These are phyloP conservation scores for Linderina pennispora DNA, from an alignment of 192 early-diverging fungal genomes.

Conservation along the genomic window DNA sequence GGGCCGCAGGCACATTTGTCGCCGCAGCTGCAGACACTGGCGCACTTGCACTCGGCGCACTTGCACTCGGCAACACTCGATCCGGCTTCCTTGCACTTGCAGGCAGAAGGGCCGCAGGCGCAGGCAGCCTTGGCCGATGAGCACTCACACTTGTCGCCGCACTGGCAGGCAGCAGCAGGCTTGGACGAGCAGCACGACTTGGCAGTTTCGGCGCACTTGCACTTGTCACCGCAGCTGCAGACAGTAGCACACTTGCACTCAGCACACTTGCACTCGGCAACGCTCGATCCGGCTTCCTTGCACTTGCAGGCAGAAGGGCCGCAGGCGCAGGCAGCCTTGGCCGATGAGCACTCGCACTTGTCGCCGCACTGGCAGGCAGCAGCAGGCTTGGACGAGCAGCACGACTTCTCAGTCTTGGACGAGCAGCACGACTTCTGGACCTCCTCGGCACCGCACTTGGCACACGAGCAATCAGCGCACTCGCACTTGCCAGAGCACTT, in stretches of 20 bases:
- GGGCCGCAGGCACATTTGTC: background rate
- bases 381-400: constrained; percentile 8
- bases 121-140: no score
- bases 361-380: background rate
- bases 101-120: constrained; percentile 5
- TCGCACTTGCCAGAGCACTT: constrained; percentile 23
- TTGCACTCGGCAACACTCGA: constrained; percentile 16
- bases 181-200: constrained; percentile 9
- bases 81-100: background rate
- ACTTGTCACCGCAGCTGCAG: background rate
- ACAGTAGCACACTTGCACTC: constrained; percentile 10
- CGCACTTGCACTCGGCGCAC: constrained; percentile 14
- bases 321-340: constrained; percentile 6
- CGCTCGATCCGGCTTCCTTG: constrained; percentile 11
- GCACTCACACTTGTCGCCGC: no score
- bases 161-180: background rate
- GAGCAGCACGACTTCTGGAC: constrained; percentile 8
- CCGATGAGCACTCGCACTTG: background rate
- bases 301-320: constrained; percentile 11
- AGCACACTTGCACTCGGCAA: constrained; percentile 13
- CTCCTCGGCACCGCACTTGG: background rate
- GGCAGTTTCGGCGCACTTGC: background rate
- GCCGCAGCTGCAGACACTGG: background rate
- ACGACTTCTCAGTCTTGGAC: constrained; percentile 1
- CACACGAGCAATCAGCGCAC: constrained; percentile 14